These are phyloP conservation scores for Paecilomyces niveus DNA, from an alignment of 2,329 filamentous ascomycete genomes.

Conservation along the genomic window DNA sequence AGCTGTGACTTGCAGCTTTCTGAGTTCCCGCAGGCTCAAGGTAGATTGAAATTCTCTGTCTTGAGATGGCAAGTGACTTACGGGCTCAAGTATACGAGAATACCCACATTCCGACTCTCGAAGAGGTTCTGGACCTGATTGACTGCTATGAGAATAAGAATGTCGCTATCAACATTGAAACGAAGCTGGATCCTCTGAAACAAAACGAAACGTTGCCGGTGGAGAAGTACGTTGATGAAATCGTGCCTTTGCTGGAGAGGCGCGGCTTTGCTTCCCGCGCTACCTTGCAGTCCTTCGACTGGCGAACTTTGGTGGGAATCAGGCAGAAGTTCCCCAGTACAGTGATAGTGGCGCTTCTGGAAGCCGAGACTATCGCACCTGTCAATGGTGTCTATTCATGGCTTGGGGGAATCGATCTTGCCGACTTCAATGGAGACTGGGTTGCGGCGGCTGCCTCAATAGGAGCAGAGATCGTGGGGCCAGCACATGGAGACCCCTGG, in stretches of 20 bases:
- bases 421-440: not conserved
- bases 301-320: not conserved
- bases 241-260: not conserved
- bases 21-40: not conserved
- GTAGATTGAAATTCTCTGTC: not conserved
- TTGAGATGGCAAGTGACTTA: not conserved
- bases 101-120: not conserved
- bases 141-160: not conserved
- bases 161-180: not conserved
- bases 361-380: not conserved
- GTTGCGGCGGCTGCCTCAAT: not conserved
- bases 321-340: not conserved
- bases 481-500: not conserved
- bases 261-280: not conserved
- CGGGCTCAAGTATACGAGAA: not conserved
- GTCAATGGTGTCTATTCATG: not conserved
- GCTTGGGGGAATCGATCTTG: not conserved
- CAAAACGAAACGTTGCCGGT: not conserved
- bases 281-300: not conserved
- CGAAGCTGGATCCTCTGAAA: not conserved
- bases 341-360: not conserved
- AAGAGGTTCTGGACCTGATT: not conserved
- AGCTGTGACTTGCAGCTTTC: not conserved
- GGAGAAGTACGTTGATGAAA: not conserved
- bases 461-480: not conserved